phyloP scores from a whole-genome alignment of 805 yeast genomes.

The Ogataea chonburiensis region DNA sequence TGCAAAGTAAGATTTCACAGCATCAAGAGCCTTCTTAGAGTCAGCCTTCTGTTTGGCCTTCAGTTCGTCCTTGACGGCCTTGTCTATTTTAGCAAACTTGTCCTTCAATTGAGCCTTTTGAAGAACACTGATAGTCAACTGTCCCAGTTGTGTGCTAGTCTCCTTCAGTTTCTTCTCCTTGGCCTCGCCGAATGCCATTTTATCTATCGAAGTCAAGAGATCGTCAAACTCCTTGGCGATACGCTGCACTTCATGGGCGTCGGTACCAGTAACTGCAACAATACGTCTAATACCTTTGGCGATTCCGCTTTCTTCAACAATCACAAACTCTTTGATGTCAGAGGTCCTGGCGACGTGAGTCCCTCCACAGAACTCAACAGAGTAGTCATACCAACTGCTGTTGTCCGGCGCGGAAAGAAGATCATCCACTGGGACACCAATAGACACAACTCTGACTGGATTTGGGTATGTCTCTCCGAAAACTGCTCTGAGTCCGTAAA shows the following conservation, averaged over 20 bases:
- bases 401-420: conserved; percentile 68
- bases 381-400: conserved; percentile 70
- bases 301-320: conserved; percentile 93
- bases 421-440: conserved; percentile 87
- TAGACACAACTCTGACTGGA: conserved; percentile 96
- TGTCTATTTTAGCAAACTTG: conserved; percentile 76
- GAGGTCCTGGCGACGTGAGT: conserved; percentile 92
- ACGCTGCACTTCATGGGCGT: conserved; percentile 87
- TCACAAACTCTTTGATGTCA: conserved; percentile 86
- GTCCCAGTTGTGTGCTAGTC: conserved; percentile 79
- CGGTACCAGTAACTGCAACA: conserved; percentile 93
- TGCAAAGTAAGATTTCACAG: conserved; percentile 68
- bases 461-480: conserved; percentile 99
- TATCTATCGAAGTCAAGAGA: conserved; percentile 56
- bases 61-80: conserved; percentile 81
- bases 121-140: conserved; percentile 76
- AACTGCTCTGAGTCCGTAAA: conserved; percentile 91
- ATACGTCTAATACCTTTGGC: conserved; percentile 99
- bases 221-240: conserved; percentile 70
- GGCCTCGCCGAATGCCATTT: conserved; percentile 65
- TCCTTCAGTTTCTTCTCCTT: conserved; percentile 85
- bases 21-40: conserved; percentile 74
- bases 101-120: conserved; percentile 74
- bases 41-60: conserved; percentile 89
- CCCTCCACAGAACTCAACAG: conserved; percentile 99